Conservation (phyloP, 2,329 filamentous ascomycete species). For the Diplodia corticola region DNA sequence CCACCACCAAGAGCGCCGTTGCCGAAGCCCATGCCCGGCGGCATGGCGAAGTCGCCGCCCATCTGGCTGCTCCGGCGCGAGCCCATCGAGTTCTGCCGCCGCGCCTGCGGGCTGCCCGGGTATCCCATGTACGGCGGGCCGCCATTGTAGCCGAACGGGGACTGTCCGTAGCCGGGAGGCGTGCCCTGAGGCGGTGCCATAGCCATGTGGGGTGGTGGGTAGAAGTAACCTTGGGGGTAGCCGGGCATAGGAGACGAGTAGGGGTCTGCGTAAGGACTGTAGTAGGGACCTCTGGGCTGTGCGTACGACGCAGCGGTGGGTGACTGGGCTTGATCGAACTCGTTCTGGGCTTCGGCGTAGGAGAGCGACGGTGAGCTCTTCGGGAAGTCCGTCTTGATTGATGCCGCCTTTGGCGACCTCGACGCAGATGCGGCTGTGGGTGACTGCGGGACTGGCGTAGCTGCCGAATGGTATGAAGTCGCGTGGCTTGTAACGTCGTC, state of each 20-base stretch:
- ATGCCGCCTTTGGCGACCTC: slow-evolving; percentile 3
- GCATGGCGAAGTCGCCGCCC: slow-evolving; percentile 3
- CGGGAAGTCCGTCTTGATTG: slow-evolving; percentile 1
- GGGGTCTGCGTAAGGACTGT: slow-evolving; percentile 32
- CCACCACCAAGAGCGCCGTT: neutral
- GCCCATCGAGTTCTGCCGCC: slow-evolving; percentile 40
- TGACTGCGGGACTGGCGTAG: neutral
- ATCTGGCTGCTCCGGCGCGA: slow-evolving; percentile 30
- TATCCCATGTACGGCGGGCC: slow-evolving; percentile 38
- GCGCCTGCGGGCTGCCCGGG: slow-evolving; percentile 33
- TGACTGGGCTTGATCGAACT: neutral
- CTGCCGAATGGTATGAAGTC: neutral
- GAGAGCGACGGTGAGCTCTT: slow-evolving; percentile 16
- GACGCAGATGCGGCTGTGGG: neutral
- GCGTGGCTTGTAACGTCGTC: slow-evolving; percentile 13
- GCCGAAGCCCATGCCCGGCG: neutral
- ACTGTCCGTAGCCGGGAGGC: slow-evolving; percentile 40
- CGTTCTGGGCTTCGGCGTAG: slow-evolving; percentile 16
- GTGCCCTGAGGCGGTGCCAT: slow-evolving; percentile 39
- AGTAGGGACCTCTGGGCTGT: slow-evolving; percentile 27
- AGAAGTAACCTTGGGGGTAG: slow-evolving; percentile 41
- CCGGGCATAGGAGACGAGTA: slow-evolving; percentile 61
- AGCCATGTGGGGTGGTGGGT: slow-evolving; percentile 31
- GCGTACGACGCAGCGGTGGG: slow-evolving; percentile 7
- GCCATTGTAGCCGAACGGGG: slow-evolving; percentile 33